Conservation (phyloP, 139 green algal genomes). For the Monoraphidium neglectum region DNA sequence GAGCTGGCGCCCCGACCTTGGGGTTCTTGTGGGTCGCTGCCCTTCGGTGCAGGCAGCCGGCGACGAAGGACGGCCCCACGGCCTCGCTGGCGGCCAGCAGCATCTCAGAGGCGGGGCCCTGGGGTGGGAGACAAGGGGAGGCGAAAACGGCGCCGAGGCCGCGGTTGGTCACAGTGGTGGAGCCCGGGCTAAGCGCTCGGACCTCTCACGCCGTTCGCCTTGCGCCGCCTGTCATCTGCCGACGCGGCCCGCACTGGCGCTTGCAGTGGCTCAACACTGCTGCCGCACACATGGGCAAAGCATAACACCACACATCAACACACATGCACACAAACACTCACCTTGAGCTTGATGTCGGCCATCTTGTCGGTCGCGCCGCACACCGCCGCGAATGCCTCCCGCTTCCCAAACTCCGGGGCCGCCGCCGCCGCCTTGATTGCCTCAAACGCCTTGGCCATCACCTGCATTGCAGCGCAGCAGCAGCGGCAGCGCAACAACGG, state of each 20-base stretch:
- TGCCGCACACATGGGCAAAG: too few relatives aligned
- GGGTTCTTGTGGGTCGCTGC: constrained; percentile 91
- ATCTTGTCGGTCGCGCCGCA: constrained; percentile 77
- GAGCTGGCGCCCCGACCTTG: constrained; percentile 67
- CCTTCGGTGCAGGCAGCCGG: constrained; percentile 79
- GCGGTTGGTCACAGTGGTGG: too few relatives aligned
- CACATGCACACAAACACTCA: background rate
- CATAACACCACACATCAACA: too few relatives aligned
- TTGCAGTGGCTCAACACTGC: too few relatives aligned
- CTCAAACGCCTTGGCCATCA: constrained; percentile 91
- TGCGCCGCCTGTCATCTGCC: too few relatives aligned
- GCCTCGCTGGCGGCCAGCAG: constrained; percentile 78
- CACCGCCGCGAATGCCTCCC: constrained; percentile 68
- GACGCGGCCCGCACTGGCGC: too few relatives aligned
- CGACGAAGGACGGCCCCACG: constrained; percentile 86
- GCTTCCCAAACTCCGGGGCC: constrained; percentile 49
- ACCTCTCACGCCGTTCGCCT: too few relatives aligned
- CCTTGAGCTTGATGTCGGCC: constrained; percentile 82
- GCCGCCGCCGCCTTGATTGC: constrained; percentile 52
- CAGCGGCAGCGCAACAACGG: background rate
- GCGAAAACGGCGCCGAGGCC: too few relatives aligned
- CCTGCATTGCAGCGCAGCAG: constrained; percentile 38
- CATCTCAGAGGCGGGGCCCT: constrained; percentile 47
- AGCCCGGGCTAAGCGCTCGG: too few relatives aligned
- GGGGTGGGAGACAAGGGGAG: background rate